A percentile compares a stretch with the other conserved stretches of the same genome.
These are phyloP conservation scores for Zopfochytrium polystomum DNA, from an alignment of 371 early-diverging fungal species.

Conservation along the genomic window DNA sequence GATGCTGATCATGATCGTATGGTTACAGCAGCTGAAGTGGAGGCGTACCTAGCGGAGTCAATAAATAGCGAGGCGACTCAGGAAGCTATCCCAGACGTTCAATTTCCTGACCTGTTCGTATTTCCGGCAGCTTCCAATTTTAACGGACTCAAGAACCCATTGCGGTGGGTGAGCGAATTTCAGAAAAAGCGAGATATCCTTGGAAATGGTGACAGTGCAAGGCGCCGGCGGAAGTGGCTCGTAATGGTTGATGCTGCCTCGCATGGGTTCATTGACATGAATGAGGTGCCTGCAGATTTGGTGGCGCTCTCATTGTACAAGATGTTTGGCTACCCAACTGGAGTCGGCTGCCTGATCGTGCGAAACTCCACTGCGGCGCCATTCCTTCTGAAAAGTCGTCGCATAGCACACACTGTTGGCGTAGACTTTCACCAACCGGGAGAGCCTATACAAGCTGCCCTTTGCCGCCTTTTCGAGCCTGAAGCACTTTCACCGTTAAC, in stretches of 20 bases:
- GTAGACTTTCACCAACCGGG: constrained; percentile 32
- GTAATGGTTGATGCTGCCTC: constrained; percentile 69
- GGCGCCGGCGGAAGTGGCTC: constrained; percentile 24
- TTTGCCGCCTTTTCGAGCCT: constrained; percentile 54
- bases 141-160: constrained; percentile 62
- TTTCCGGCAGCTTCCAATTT: constrained; percentile 80
- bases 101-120: constrained; percentile 63
- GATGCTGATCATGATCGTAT: too few relatives aligned
- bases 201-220: background rate
- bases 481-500: constrained; percentile 69
- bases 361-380: constrained; percentile 45
- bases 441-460: constrained; percentile 32
- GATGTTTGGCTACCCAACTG: constrained; percentile 76
- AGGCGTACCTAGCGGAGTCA: too few relatives aligned
- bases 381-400: constrained; percentile 55
- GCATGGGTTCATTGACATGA: constrained; percentile 48
- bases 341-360: constrained; percentile 67
- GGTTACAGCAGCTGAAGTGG: too few relatives aligned
- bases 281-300: constrained; percentile 58
- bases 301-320: constrained; percentile 74
- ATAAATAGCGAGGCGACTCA: too few relatives aligned
- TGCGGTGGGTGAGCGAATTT: constrained; percentile 45
- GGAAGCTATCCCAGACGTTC: too few relatives aligned
- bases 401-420: constrained; percentile 62
- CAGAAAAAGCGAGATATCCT: too few relatives aligned